A percentile compares a stretch with the other conserved stretches of the same genome.
phyloP scores from a whole-genome alignment of 2,329 filamentous ascomycete genomes.

The Alternaria ventricosa region DNA sequence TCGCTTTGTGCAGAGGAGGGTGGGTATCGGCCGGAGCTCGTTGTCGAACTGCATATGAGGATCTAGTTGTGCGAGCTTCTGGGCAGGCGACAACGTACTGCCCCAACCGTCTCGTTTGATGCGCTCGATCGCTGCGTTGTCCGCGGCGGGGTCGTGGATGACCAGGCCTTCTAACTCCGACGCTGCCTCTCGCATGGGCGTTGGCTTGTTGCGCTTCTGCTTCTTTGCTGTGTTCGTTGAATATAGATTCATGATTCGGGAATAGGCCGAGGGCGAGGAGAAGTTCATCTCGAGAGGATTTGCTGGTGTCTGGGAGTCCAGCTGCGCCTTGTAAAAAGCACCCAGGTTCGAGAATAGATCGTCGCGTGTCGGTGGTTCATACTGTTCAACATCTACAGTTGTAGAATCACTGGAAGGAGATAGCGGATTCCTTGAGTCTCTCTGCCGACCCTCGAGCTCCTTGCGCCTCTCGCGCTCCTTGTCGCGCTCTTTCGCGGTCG shows the following conservation, averaged over 20 bases:
- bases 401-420: constrained; percentile 27
- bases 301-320: constrained; percentile 63
- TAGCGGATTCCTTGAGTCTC: constrained; percentile 21
- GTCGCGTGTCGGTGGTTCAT: constrained; percentile 62
- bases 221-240: constrained; percentile 62
- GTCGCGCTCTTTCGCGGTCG: constrained; percentile 49
- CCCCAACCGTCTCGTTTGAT: constrained; percentile 69
- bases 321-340: constrained; percentile 81
- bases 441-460: constrained; percentile 34
- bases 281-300: constrained; percentile 61
- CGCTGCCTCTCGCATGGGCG: constrained; percentile 81
- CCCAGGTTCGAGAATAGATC: constrained; percentile 77
- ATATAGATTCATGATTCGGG: constrained; percentile 91
- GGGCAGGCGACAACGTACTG: constrained; percentile 63
- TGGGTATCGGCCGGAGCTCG: constrained; percentile 80
- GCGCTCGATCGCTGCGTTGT: constrained; percentile 64
- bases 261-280: constrained; percentile 79
- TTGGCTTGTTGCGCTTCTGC: constrained; percentile 67
- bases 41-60: constrained; percentile 67
- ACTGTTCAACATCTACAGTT: constrained; percentile 7
- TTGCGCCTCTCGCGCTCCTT: constrained; percentile 48
- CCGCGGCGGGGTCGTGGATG: constrained; percentile 64
- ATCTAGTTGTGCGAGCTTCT: constrained; percentile 59
- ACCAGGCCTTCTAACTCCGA: constrained; percentile 74
- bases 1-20: constrained; percentile 86